These are phyloP conservation scores for Echinochloa phyllopogon DNA, from an alignment of 176 grass and related monocot species.

Conservation along the genomic window DNA sequence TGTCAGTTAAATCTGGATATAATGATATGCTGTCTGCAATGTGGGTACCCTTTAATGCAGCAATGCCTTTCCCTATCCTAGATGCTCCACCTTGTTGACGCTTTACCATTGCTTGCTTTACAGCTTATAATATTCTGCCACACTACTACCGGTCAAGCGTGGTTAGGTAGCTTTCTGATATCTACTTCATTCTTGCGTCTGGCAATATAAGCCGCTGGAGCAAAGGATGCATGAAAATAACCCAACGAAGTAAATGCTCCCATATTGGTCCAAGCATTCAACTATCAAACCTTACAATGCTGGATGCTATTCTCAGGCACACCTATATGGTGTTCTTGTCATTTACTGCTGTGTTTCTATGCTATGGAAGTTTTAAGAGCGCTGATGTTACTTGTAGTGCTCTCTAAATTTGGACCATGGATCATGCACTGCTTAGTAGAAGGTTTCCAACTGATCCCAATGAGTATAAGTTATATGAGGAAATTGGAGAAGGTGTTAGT, in stretches of 20 bases:
- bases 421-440: slow-evolving; percentile 30
- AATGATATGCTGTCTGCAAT: neutral
- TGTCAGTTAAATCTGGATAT: neutral
- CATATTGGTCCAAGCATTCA: neutral
- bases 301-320: slow-evolving; percentile 31
- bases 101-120: slow-evolving; percentile 14
- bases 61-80: slow-evolving; percentile 2
- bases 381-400: slow-evolving; percentile 19
- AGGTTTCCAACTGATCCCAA: slow-evolving; percentile 71
- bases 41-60: neutral
- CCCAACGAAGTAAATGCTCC: slow-evolving; percentile 22
- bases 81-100: slow-evolving; percentile 18
- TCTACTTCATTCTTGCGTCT: slow-evolving; percentile 20
- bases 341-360: slow-evolving; percentile 27
- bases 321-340: slow-evolving; percentile 44
- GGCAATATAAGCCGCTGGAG: slow-evolving; percentile 12
- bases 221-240: slow-evolving; percentile 13
- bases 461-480: slow-evolving; percentile 93
- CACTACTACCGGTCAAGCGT: slow-evolving; percentile 21
- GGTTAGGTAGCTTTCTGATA: slow-evolving; percentile 8
- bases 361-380: slow-evolving; percentile 30
- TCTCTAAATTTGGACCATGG: slow-evolving; percentile 58
- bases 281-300: slow-evolving; percentile 30
- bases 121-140: slow-evolving; percentile 42
- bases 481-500: slow-evolving; percentile 97